Percentiles rank a stretch among this genome's conserved stretches.
phyloP scores from a whole-genome alignment of 441 rosid species.

The Aleurites moluccanus region DNA sequence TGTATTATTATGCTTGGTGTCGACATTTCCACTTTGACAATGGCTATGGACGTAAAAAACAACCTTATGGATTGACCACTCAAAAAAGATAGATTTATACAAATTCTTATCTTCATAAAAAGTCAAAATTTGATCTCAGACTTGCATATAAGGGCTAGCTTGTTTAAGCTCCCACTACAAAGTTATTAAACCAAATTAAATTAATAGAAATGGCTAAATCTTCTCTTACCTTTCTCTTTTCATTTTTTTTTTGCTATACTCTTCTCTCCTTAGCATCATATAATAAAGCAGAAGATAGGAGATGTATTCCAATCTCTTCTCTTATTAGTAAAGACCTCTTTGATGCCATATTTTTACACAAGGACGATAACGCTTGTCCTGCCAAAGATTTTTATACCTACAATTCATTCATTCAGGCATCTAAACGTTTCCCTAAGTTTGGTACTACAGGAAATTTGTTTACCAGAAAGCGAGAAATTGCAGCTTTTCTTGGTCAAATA shows the following conservation, averaged over 20 bases:
- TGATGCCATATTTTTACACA: slow-evolving; percentile 65
- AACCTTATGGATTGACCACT: slow-evolving; percentile 11
- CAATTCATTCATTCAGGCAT: slow-evolving; percentile 54
- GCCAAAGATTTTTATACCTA: slow-evolving; percentile 70
- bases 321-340: slow-evolving; percentile 44
- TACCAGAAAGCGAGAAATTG: slow-evolving; percentile 56
- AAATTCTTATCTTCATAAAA: neutral
- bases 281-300: slow-evolving; percentile 33
- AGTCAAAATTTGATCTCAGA: neutral
- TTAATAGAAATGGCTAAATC: slow-evolving; percentile 5
- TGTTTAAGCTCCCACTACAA: neutral
- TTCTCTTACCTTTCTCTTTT: slow-evolving; percentile 12
- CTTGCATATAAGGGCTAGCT: neutral
- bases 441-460: slow-evolving; percentile 42
- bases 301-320: slow-evolving; percentile 15
- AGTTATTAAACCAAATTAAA: neutral
- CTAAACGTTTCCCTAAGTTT: slow-evolving; percentile 51
- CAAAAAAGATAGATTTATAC: neutral
- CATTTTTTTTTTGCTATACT: slow-evolving; percentile 16
- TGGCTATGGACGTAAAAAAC: neutral
- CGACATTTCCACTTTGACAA: slow-evolving; percentile 25
- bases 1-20: slow-evolving; percentile 15
- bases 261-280: slow-evolving; percentile 20
- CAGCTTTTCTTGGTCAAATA: slow-evolving; percentile 85
- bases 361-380: slow-evolving; percentile 70